Percentiles rank a stretch among this genome's conserved stretches.
These are phyloP conservation scores for Vitis labrusca DNA, from an alignment of 164 flowering plant species.

Conservation along the genomic window DNA sequence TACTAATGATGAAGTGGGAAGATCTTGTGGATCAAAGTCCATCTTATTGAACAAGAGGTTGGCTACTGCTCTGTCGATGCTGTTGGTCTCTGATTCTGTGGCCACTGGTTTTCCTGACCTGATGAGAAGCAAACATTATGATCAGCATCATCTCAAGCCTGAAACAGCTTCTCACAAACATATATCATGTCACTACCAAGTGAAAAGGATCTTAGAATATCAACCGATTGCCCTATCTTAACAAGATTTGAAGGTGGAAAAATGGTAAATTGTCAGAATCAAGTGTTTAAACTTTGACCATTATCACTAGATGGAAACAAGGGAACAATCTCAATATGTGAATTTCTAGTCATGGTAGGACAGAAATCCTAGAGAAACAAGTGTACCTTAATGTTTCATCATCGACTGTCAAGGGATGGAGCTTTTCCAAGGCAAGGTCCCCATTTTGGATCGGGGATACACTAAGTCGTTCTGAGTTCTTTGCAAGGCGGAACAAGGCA, in stretches of 20 bases:
- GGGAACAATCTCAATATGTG: background rate
- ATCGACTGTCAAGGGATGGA: background rate
- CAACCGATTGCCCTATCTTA: background rate
- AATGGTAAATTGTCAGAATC: background rate
- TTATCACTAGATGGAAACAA: background rate
- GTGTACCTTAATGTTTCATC: conserved; percentile 22
- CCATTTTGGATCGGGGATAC: conserved; percentile 10
- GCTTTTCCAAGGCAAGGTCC: conserved; percentile 4
- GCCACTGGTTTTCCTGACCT: conserved; percentile 18
- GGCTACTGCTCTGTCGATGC: conserved; percentile 44
- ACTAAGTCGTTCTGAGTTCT: conserved; percentile 26
- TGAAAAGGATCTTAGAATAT: background rate
- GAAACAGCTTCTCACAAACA: too few species aligned
- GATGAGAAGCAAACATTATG: conserved; percentile 2
- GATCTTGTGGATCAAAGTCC: conserved; percentile 17
- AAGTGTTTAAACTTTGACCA: too few species aligned
- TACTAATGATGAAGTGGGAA: conserved; percentile 10
- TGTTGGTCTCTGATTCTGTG: conserved; percentile 37
- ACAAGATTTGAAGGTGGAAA: background rate
- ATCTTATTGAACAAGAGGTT: conserved; percentile 40
- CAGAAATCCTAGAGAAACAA: background rate
- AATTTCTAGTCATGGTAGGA: background rate
- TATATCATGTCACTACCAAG: too few species aligned
- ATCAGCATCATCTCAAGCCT: background rate
- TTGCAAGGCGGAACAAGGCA: conserved; percentile 62